Evolutionary conservation across 345 rosid genomes (phyloP).

Genomic region (Nasturtium officinale): DNA sequence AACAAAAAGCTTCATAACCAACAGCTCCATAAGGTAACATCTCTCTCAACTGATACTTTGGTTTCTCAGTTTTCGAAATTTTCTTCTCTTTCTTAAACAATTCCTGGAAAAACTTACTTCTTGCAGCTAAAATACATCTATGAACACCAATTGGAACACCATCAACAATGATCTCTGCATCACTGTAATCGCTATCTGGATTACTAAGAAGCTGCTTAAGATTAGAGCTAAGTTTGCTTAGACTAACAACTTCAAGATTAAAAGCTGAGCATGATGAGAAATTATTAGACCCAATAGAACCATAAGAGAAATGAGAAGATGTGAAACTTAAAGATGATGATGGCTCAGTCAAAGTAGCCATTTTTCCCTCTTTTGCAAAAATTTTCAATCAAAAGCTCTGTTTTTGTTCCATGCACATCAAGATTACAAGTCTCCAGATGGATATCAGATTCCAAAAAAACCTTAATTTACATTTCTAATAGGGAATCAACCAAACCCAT

Average conservation of each 20-base stretch:
- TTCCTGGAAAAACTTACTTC: constrained; percentile 78
- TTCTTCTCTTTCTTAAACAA: constrained; percentile 56
- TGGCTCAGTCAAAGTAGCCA: constrained; percentile 64
- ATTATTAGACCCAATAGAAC: constrained; percentile 40
- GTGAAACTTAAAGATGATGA: constrained; percentile 86
- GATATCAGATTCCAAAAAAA: constrained; percentile 4
- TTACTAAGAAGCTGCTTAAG: constrained; percentile 74
- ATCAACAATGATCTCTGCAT: constrained; percentile 81
- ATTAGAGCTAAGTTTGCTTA: constrained; percentile 78
- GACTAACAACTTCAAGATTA: constrained; percentile 66
- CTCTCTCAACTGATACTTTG: constrained; percentile 59
- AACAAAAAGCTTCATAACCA: constrained; percentile 75
- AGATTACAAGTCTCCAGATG: constrained; percentile 11
- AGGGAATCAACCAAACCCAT: constrained; percentile 24
- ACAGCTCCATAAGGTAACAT: constrained; percentile 72
- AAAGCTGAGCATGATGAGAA: constrained; percentile 42
- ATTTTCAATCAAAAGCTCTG: constrained; percentile 26
- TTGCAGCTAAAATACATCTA: constrained; percentile 80
- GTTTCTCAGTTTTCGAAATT: constrained; percentile 48
- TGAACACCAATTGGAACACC: constrained; percentile 69
- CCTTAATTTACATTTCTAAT: constrained; percentile 18
- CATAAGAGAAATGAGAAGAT: constrained; percentile 71
- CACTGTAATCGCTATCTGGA: constrained; percentile 62
- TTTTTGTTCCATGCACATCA: constrained; percentile 24
- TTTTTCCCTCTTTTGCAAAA: background rate